Evolutionary conservation across 768 basidiomycete genomes (phyloP).

Genomic region (Lyophyllum atratum): DNA sequence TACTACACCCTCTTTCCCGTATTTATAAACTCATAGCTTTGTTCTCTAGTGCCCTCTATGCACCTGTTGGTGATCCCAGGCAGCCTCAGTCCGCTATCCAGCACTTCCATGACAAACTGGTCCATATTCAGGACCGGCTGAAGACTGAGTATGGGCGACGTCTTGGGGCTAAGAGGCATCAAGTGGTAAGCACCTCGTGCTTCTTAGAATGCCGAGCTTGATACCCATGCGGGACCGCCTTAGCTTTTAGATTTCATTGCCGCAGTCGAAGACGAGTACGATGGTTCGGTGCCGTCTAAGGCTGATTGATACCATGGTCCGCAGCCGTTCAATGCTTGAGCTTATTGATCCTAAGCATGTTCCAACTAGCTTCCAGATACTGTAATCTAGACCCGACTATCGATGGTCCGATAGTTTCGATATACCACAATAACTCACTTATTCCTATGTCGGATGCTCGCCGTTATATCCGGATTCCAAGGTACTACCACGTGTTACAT

Average conservation of each 20-base stretch:
- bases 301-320: neutral
- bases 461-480: no score
- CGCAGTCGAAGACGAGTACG: constrained; percentile 17
- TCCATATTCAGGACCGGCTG: constrained; percentile 70
- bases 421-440: no score
- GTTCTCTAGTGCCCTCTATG: constrained; percentile 41
- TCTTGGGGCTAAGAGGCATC: constrained; percentile 72
- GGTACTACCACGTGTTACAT: no score
- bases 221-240: neutral
- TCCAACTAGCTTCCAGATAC: neutral
- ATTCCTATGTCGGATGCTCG: no score
- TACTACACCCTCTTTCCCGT: neutral
- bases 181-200: constrained; percentile 46
- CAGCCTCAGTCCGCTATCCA: constrained; percentile 58
- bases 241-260: constrained; percentile 19
- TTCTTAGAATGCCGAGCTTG: neutral
- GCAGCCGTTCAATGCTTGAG: constrained; percentile 1
- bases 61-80: constrained; percentile 48
- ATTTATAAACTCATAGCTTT: neutral
- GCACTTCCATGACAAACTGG: constrained; percentile 86
- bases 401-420: no score
- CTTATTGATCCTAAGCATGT: constrained; percentile 1
- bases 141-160: constrained; percentile 75
- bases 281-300: neutral
- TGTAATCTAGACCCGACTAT: no score